Conservation (phyloP, 768 basidiomycete genomes). For the Mycena floridula region DNA sequence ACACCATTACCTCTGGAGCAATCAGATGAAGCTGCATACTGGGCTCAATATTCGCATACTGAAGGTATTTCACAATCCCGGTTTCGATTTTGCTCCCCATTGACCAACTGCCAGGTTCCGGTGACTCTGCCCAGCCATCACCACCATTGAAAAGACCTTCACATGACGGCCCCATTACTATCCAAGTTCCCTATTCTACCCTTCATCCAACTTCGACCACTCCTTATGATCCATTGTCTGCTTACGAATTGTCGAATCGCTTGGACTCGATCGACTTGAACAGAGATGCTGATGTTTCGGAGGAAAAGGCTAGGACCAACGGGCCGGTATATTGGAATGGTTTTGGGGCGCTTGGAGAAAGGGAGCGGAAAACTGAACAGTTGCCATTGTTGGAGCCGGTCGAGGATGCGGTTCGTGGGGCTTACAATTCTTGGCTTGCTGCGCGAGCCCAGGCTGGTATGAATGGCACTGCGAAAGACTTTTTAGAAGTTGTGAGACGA, state of each 20-base stretch:
- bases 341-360: conserved; percentile 6
- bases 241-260: conserved; percentile 31
- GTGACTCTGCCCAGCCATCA: conserved; percentile 59
- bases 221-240: conserved; percentile 29
- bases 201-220: conserved; percentile 25
- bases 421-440: conserved; percentile 61
- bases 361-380: conserved; percentile 2
- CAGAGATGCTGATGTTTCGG: conserved; percentile 17
- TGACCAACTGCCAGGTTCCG: conserved; percentile 42
- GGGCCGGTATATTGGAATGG: conserved; percentile 8
- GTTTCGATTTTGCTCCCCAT: background rate
- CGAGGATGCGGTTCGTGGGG: conserved; percentile 45
- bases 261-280: conserved; percentile 25
- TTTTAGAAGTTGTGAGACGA: too few species aligned
- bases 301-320: conserved; percentile 2
- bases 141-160: conserved; percentile 3
- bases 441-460: too few species aligned
- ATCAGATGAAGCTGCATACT: conserved; percentile 58
- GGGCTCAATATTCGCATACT: conserved; percentile 66
- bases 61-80: conserved; percentile 44
- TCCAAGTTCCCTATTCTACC: conserved; percentile 19
- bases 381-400: too few species aligned
- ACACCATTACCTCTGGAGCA: conserved; percentile 4
- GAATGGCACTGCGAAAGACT: too few species aligned
- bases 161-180: conserved; percentile 20